Evolutionary conservation across 1,284 basidiomycete species (phyloP).

Genomic region (Trametes polyzona): DNA sequence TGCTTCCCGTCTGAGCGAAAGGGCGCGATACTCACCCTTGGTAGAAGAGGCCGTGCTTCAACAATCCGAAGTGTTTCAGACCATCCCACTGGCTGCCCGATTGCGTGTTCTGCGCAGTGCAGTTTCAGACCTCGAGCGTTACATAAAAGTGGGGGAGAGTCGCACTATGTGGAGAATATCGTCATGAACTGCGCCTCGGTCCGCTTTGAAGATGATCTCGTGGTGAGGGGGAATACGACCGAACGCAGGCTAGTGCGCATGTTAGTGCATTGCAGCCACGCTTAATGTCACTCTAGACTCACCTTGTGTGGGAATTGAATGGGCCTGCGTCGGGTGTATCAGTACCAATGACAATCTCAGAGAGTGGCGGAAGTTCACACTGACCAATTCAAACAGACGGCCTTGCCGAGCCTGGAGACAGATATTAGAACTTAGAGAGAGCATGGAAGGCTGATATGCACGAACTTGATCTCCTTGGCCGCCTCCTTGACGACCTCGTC

Average conservation of each 20-base stretch:
- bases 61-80: constrained; percentile 61
- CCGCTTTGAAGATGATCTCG: constrained; percentile 31
- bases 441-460: constrained; percentile 2
- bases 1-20: background rate
- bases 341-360: no score
- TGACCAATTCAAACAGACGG: constrained; percentile 66
- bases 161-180: constrained; percentile 67
- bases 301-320: background rate
- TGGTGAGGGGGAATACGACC: constrained; percentile 57
- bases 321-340: constrained; percentile 39
- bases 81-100: constrained; percentile 81
- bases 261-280: background rate
- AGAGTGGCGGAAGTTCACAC: no score
- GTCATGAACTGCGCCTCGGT: constrained; percentile 49
- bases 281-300: background rate
- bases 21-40: constrained; percentile 40
- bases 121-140: background rate
- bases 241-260: constrained; percentile 53
- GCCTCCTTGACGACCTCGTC: constrained; percentile 62
- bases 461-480: constrained; percentile 64
- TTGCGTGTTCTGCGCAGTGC: constrained; percentile 62
- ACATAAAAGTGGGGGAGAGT: constrained; percentile 14
- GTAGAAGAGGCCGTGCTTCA: constrained; percentile 62
- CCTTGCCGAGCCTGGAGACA: constrained; percentile 51
- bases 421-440: background rate